Percentiles rank a stretch among this genome's conserved stretches.
phyloP scores from a whole-genome alignment of 1,284 basidiomycete species.

The Stygiomarasmius scandens region DNA sequence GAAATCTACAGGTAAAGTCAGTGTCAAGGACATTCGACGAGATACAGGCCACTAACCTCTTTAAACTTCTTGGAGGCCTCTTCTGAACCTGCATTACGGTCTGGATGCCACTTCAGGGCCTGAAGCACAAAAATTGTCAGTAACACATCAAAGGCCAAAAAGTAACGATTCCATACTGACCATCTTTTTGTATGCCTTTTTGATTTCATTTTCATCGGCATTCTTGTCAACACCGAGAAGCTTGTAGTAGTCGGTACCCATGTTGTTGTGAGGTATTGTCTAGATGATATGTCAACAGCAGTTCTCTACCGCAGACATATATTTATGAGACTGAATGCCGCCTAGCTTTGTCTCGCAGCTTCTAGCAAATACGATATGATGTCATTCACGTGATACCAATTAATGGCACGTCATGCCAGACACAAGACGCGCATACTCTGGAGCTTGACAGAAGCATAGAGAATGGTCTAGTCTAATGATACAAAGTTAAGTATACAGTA shows the following conservation, averaged over 20 bases:
- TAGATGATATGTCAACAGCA: background rate
- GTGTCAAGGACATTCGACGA: background rate
- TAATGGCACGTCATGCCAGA: too few species aligned
- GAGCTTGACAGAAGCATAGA: too few species aligned
- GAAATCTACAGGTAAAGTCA: conserved; percentile 61
- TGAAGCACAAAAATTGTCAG: conserved; percentile 38
- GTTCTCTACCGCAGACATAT: background rate
- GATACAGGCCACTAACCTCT: conserved; percentile 55
- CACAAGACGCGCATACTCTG: too few species aligned
- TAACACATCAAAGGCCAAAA: background rate
- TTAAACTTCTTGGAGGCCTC: conserved; percentile 92
- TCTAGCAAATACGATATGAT: conserved; percentile 29
- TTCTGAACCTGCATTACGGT: conserved; percentile 85
- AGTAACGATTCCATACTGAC: conserved; percentile 42
- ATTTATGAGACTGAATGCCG: background rate
- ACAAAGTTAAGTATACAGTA: too few species aligned
- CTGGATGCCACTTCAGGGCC: conserved; percentile 92
- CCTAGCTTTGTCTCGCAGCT: conserved; percentile 21
- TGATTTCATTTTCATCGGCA: conserved; percentile 84
- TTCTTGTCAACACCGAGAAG: conserved; percentile 73
- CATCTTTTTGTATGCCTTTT: conserved; percentile 84
- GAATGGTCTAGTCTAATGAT: too few species aligned
- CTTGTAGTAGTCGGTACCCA: conserved; percentile 86
- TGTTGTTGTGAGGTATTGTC: conserved; percentile 29
- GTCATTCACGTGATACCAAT: background rate